Evolutionary conservation across 1,139 yeast species (phyloP), one percentile per base, ranked within the genome.

Genomic region (Candida labiduridarum): DNA sequence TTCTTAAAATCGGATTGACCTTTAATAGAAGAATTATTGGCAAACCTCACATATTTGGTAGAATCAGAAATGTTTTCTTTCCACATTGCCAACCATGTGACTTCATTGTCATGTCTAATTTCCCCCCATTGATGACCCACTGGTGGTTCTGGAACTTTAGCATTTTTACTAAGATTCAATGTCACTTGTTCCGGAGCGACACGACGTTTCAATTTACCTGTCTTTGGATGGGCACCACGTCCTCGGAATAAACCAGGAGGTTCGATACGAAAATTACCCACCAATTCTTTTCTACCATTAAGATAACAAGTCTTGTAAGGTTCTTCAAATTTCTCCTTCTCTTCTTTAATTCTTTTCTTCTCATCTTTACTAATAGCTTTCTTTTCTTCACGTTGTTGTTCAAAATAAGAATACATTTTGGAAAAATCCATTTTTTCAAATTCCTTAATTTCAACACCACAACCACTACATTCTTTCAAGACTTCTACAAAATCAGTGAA

Each of bases 61-160:
- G 86, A 79, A 58, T 88, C 90, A 50, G 90, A 85, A 57, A 92
- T 89, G 61, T 92, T 92, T 68, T 92, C 98, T 65, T 87, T 86
- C 98, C 98, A 92, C 87, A 87, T 91, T 0, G 97, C 98, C 52
- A 92, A 76, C 99, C 99, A 94, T 5, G 95, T 85, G 29, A 92
- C 97, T 0, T 94, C 87, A 57, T 88, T 86, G 65, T 92, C 98
- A 65, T 91, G 96, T 58, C 80, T 80, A 18, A 94, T 78, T 59
- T 89, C 96, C 12, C 89, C 96, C 99, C 99, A 92, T 45, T 76
- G 61, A 63, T 90, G 97, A 1, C 97, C 97, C 12, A 71, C 80
- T 1, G 98, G 97, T 0, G 97, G 89, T 9, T 74, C 78, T 0
- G 99, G 99, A 3, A 90, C 73, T 34, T 80, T 77, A 0, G 84